A percentile compares a stretch with the other conserved stretches of the same genome.
Evolutionary conservation across 768 basidiomycete species (phyloP).

Genomic region (Suillus placidus): DNA sequence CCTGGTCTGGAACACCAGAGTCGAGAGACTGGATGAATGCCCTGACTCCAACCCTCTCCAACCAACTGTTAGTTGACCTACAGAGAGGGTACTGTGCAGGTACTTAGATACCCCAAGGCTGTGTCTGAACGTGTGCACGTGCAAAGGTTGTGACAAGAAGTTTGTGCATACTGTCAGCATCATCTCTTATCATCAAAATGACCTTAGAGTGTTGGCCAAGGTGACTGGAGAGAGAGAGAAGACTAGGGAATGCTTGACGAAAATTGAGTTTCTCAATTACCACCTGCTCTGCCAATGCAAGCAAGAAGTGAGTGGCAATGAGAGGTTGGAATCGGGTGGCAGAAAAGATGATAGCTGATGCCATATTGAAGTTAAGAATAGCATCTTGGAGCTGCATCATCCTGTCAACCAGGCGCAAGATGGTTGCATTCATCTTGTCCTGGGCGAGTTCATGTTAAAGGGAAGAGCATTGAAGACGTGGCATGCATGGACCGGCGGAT

Average conservation of each 20-base stretch:
- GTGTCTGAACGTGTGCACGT: background rate
- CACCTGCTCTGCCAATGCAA: background rate
- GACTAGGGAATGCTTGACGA: background rate
- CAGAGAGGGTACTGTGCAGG: background rate
- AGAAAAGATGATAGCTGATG: background rate
- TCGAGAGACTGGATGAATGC: background rate
- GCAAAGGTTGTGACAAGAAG: background rate
- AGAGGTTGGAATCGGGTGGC: background rate
- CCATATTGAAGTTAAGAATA: background rate
- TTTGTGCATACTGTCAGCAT: background rate
- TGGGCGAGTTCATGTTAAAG: no score
- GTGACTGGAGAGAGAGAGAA: no score
- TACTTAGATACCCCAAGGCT: background rate
- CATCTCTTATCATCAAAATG: no score
- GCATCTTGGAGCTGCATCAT: background rate
- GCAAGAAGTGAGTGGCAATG: background rate
- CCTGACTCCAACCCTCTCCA: background rate
- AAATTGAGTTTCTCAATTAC: background rate
- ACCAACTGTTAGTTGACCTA: background rate
- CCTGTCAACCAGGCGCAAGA: no score
- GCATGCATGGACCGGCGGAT: no score
- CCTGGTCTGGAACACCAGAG: background rate
- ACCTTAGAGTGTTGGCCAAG: no score
- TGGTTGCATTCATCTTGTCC: no score
- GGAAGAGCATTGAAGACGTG: no score